Conservation (phyloP, 73 alveolate genomes). For the Symbiodinium pilosum region DNA sequence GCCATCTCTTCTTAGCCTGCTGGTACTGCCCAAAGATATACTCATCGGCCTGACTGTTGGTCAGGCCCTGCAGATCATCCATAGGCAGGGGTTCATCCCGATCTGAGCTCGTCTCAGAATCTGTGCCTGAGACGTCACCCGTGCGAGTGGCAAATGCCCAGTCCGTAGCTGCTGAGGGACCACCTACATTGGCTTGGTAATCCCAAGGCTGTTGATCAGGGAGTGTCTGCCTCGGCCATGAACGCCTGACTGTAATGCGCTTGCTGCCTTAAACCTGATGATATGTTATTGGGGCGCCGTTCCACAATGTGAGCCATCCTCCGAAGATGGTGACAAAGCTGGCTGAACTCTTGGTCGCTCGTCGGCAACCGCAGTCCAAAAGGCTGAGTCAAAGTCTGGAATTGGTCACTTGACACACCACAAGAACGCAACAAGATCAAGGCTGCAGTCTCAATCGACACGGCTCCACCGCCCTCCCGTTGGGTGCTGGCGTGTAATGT, state of each 20-base stretch:
- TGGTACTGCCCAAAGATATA: not conserved
- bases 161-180: not conserved
- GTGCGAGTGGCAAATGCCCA: not conserved
- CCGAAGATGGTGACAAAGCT: not conserved
- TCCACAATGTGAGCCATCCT: not conserved
- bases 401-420: not conserved
- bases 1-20: conserved; percentile 30
- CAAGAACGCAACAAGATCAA: not conserved
- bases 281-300: not conserved
- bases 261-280: not conserved
- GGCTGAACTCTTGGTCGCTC: not conserved
- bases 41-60: not conserved
- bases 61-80: not conserved
- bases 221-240: not conserved
- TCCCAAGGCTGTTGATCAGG: not conserved
- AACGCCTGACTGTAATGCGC: not conserved
- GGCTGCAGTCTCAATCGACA: not conserved
- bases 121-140: not conserved
- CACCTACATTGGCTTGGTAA: not conserved
- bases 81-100: not conserved
- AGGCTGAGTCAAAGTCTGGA: conserved; percentile 8
- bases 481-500: not conserved
- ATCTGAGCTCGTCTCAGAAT: not conserved
- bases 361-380: not conserved
- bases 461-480: conserved; percentile 13